These are phyloP conservation scores for Harringtonia aguacate DNA, from an alignment of 2,329 filamentous ascomycete species.

Conservation along the genomic window DNA sequence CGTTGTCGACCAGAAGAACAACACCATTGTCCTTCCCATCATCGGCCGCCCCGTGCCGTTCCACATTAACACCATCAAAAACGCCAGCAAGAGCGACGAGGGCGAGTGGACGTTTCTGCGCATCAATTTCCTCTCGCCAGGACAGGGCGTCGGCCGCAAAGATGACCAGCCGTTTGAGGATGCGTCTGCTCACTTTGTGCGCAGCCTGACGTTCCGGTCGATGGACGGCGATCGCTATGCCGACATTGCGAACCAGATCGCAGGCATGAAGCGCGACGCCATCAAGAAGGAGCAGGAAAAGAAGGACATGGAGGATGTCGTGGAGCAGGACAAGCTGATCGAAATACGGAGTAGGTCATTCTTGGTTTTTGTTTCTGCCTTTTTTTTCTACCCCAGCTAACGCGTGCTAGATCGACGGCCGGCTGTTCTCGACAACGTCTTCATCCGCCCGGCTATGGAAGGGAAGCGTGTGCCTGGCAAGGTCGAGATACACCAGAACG, in stretches of 20 bases:
- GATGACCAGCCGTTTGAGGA: conserved; percentile 98
- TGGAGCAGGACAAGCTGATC: conserved; percentile 94
- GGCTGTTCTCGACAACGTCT: conserved; percentile 84
- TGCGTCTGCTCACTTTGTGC: conserved; percentile 86
- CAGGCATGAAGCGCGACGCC: conserved; percentile 88
- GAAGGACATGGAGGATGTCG: conserved; percentile 98
- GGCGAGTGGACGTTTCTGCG: conserved; percentile 87
- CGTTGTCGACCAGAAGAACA: conserved; percentile 81
- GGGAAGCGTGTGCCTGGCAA: conserved; percentile 94
- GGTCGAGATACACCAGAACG: conserved; percentile 96
- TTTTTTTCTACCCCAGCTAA: conserved; percentile 24
- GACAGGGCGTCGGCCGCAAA: conserved; percentile 92
- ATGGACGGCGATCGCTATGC: conserved; percentile 80
- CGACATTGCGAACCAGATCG: conserved; percentile 86
- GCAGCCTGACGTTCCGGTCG: conserved; percentile 90
- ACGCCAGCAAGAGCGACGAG: conserved; percentile 95
- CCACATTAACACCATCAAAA: conserved; percentile 97
- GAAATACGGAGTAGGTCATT: conserved; percentile 72
- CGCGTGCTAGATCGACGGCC: conserved; percentile 66
- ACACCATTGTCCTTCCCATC: conserved; percentile 84
- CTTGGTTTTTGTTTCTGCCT: background rate
- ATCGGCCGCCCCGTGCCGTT: conserved; percentile 97
- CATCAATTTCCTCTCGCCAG: conserved; percentile 95
- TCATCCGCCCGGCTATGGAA: conserved; percentile 88
- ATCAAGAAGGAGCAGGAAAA: conserved; percentile 94